Base-by-base conservation (phyloP, 495 filamentous ascomycete genomes). In the Sabuloglossum arenarium region DNA sequence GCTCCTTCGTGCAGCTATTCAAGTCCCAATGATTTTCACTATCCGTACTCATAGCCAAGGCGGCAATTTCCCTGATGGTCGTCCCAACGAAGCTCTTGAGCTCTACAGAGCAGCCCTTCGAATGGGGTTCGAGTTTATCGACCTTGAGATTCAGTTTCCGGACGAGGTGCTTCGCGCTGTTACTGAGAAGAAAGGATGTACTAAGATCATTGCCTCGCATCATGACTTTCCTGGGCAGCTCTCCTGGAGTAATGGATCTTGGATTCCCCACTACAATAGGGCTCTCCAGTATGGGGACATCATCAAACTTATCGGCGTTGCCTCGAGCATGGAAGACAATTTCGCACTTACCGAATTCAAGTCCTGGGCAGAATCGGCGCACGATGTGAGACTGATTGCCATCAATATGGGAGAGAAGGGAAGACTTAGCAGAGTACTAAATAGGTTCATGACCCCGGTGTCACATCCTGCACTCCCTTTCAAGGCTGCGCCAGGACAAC, bases 321-420 rank as follows among this genome's bases (percentile, higher is more conserved):
- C 88, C 11, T 79, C 75, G 34, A 75, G 66, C 52, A 69, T 93
- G 54, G 77, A 85, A 54, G 88, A 96, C 68, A 99, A 99, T 68
- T 86, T 81, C 58, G 79, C 79, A 43, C 77, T 99, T 23, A 76
- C 79, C 60, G 79, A 79, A 55, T 99, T 97, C 78, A 88, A 84
- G 70, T 71, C 71, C 32, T 84, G 77, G 76, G 85, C 86, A 59
- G 73, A 75, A 32, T 68, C 76, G 28, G 74, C 79, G 0, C 85
- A 94, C 63, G 73, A 83, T 32, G 78, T 77, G 10, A 91, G 87
- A 4, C 64, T 97, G 59, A 96, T 99, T 63, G 88, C 86, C 1
- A 82, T 99, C 69, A 97, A 99, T 69, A 97, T 97, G 89, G 90
- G 93, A 34, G 73, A 79, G 21, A 71, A 76, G 30, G 91, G 91